Percentiles rank a stretch among this genome's conserved stretches.
Conservation (phyloP, 192 early-diverging fungal genomes). For the Endogone sp. region DNA sequence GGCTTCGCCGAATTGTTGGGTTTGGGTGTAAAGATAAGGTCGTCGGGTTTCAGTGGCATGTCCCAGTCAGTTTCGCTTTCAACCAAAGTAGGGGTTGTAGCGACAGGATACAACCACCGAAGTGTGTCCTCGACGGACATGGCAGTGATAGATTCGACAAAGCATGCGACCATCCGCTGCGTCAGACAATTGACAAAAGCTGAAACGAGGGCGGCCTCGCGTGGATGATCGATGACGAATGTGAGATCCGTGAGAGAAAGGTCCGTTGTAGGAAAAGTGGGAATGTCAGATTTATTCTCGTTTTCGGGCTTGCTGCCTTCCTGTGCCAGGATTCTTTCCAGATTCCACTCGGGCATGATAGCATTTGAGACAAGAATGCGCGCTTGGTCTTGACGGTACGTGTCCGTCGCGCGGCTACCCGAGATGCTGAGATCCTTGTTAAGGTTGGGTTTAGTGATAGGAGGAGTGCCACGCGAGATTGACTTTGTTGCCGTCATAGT, state of each 20-base stretch:
- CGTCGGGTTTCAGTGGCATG: neutral
- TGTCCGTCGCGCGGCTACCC: conserved; percentile 23
- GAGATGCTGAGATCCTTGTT: conserved; percentile 28
- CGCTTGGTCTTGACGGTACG: conserved; percentile 18
- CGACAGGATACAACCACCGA: neutral
- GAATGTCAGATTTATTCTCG: neutral
- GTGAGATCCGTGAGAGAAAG: neutral
- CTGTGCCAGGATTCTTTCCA: neutral
- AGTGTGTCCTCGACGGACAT: neutral
- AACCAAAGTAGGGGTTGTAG: neutral
- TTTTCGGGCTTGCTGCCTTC: neutral
- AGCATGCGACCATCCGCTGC: neutral
- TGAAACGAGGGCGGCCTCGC: neutral
- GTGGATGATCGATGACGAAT: neutral
- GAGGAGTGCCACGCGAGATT: no score
- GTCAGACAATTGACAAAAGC: neutral
- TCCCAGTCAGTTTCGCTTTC: neutral
- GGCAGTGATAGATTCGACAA: neutral
- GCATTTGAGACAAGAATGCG: conserved; percentile 14
- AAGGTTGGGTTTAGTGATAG: conserved; percentile 18
- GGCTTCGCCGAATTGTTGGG: no score
- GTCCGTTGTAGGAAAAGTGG: neutral
- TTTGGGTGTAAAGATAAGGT: neutral
- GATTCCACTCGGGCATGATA: conserved; percentile 3
- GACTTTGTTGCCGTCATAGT: no score